Percentiles rank a stretch among this genome's conserved stretches.
Evolutionary conservation across 2,329 filamentous ascomycete species (phyloP).

Genomic region (Colletotrichum liriopes): DNA sequence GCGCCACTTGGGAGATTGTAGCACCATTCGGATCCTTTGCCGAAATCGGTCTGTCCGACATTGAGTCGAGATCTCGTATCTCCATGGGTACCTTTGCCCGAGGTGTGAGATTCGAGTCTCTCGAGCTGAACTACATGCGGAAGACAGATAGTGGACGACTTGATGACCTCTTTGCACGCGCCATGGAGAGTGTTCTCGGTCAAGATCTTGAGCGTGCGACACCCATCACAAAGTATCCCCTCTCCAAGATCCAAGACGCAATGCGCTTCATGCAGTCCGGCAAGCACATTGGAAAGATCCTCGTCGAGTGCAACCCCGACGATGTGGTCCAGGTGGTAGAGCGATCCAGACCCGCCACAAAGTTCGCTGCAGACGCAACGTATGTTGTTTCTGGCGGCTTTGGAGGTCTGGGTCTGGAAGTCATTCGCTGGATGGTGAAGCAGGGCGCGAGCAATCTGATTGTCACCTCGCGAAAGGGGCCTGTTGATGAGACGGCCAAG

Average conservation of each 20-base stretch:
- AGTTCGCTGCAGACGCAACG: conserved; percentile 36
- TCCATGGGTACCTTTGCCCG: conserved; percentile 15
- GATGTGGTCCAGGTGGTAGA: conserved; percentile 9
- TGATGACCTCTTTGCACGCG: conserved; percentile 29
- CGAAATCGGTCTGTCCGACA: conserved; percentile 43
- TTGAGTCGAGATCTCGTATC: conserved; percentile 1
- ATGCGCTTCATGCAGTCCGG: conserved; percentile 62
- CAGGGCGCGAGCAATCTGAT: conserved; percentile 53
- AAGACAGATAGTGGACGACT: conserved; percentile 7
- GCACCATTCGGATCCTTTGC: conserved; percentile 52
- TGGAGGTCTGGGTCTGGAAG: conserved; percentile 52
- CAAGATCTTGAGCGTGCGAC: conserved; percentile 9
- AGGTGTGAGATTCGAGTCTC: conserved; percentile 28
- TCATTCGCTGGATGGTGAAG: conserved; percentile 54
- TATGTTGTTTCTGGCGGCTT: conserved; percentile 41
- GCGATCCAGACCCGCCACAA: conserved; percentile 27
- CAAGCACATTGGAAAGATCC: conserved; percentile 62
- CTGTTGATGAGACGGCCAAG: conserved; percentile 4
- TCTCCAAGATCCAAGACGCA: conserved; percentile 53
- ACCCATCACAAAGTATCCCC: conserved; percentile 47
- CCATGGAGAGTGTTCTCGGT: neutral
- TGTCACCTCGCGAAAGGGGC: conserved; percentile 55
- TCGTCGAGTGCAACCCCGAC: conserved; percentile 48
- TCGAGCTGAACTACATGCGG: conserved; percentile 30
- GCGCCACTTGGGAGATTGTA: conserved; percentile 49